Conservation (phyloP, 2,329 filamentous ascomycete species). For the Cordyceps fumosorosea region DNA sequence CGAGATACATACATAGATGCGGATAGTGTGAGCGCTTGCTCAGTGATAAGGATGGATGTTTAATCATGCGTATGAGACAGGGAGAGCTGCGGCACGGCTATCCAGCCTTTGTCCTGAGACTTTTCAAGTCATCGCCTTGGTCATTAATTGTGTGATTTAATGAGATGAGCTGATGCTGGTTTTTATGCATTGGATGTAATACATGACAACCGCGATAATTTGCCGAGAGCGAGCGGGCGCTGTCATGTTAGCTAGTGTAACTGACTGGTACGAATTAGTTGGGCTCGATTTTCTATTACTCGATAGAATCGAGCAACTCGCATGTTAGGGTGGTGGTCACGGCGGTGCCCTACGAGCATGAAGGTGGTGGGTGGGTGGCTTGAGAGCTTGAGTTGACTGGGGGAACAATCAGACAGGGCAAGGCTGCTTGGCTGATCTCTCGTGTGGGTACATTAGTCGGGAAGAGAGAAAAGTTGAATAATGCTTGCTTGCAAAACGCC, state of each 20-base stretch:
- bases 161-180: neutral
- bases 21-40: neutral
- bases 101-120: neutral
- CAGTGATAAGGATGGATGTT: neutral
- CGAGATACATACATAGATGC: neutral
- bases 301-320: conserved; percentile 10
- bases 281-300: conserved; percentile 5
- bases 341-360: neutral
- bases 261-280: neutral
- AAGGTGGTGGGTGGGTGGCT: neutral
- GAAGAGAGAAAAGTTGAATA: neutral
- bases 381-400: neutral
- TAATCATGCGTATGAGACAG: neutral
- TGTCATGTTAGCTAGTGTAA: neutral
- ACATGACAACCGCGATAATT: neutral
- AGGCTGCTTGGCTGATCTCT: neutral
- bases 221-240: neutral
- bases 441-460: neutral
- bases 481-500: neutral
- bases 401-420: neutral
- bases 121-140: neutral
- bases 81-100: neutral
- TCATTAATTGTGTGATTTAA: neutral
- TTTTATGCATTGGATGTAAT: neutral
- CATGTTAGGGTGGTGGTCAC: neutral